Evolutionary conservation across 2,329 filamentous ascomycete species (phyloP).

Genomic region (Monilinia vaccinii-corymbosi): DNA sequence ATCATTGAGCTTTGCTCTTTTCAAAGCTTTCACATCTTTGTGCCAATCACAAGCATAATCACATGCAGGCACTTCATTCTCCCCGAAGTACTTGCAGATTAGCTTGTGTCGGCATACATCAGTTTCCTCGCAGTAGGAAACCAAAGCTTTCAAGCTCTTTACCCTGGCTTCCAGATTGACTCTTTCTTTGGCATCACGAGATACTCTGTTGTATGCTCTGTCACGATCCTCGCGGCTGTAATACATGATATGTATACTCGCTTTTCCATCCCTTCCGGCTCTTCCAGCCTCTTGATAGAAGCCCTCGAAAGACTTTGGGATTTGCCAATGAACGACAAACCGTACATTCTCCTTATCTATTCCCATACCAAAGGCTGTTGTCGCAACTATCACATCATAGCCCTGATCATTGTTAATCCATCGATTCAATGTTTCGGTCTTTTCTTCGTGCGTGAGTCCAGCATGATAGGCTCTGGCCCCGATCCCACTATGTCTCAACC

Average conservation of each 20-base stretch:
- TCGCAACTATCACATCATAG: constrained; percentile 90
- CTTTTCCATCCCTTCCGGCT: constrained; percentile 82
- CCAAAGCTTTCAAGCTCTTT: constrained; percentile 57
- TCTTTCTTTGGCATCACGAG: constrained; percentile 38
- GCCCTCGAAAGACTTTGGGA: constrained; percentile 89
- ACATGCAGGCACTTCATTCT: constrained; percentile 48
- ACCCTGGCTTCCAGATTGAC: constrained; percentile 42
- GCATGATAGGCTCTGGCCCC: constrained; percentile 68
- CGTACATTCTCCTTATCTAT: constrained; percentile 94
- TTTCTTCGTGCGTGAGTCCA: constrained; percentile 56
- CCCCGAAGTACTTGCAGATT: constrained; percentile 72
- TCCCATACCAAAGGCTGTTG: constrained; percentile 95
- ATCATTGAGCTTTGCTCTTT: constrained; percentile 45
- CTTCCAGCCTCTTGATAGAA: constrained; percentile 95
- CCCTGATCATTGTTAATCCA: constrained; percentile 67
- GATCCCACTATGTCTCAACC: constrained; percentile 58
- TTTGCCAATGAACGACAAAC: constrained; percentile 90
- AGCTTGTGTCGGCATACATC: constrained; percentile 63
- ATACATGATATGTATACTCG: constrained; percentile 79
- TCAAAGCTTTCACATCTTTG: constrained; percentile 54
- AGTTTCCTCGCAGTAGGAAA: constrained; percentile 74
- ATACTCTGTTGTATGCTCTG: constrained; percentile 50
- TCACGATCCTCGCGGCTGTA: constrained; percentile 84
- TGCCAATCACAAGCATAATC: constrained; percentile 73
- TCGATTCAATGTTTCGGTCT: constrained; percentile 59